phyloP scores from a whole-genome alignment of 129 eudicot species.

The Flaveria sonorensis region DNA sequence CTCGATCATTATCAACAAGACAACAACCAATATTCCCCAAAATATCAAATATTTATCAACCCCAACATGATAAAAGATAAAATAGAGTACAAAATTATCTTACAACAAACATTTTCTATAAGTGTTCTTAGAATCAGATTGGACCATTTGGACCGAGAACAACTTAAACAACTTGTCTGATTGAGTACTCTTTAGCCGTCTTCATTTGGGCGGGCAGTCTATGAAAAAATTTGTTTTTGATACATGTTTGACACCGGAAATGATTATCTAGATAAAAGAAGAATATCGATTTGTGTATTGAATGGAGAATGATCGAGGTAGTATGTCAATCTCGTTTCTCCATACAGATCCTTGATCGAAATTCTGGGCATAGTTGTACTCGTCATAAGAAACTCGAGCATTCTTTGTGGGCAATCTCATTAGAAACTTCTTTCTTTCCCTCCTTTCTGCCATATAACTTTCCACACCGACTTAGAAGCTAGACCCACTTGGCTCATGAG shows the following conservation, averaged over 20 bases:
- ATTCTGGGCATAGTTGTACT: slow-evolving; percentile 46
- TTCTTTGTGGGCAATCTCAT: slow-evolving; percentile 32
- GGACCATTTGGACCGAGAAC: background rate
- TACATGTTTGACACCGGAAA: background rate
- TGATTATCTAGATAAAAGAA: background rate
- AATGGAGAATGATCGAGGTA: slow-evolving; percentile 51
- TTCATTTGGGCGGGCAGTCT: background rate
- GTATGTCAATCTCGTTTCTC: slow-evolving; percentile 34
- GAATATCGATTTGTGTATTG: slow-evolving; percentile 35
- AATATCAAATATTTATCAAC: background rate
- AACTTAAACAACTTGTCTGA: background rate
- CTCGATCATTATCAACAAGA: slow-evolving; percentile 28
- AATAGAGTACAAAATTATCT: background rate
- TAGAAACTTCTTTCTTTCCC: slow-evolving; percentile 44
- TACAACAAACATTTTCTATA: background rate
- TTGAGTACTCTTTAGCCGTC: background rate
- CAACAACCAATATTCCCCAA: slow-evolving; percentile 1
- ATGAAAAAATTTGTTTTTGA: background rate
- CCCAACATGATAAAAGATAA: background rate
- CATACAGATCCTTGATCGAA: slow-evolving; percentile 55
- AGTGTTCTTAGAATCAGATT: background rate
- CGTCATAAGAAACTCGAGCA: slow-evolving; percentile 38
- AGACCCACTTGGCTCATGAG: slow-evolving; percentile 24
- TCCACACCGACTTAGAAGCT: slow-evolving; percentile 44
- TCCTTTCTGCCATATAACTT: slow-evolving; percentile 48